A percentile compares a stretch with the other conserved stretches of the same genome.
phyloP scores from a whole-genome alignment of 495 filamentous ascomycete species.

The Parachaetomium inaequale region DNA sequence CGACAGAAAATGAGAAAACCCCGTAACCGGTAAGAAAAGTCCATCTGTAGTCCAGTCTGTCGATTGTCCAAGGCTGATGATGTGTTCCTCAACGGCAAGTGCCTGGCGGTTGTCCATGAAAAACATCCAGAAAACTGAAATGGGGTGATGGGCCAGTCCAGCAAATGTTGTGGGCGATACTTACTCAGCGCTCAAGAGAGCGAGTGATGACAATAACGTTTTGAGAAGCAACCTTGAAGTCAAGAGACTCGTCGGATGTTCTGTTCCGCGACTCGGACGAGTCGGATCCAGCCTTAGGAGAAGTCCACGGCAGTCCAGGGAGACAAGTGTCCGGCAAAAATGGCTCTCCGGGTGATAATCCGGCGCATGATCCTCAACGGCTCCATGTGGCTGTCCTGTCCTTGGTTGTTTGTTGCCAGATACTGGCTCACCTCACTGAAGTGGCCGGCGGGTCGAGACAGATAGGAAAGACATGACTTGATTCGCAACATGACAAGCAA shows the following conservation, averaged over 20 bases:
- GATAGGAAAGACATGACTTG: conserved; percentile 29
- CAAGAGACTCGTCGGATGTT: not conserved
- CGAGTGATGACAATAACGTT: conserved; percentile 3
- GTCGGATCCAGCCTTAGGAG: conserved; percentile 9
- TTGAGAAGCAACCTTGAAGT: not conserved
- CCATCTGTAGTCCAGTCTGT: not conserved
- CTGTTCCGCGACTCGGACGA: conserved; percentile 19
- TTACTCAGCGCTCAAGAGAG: conserved; percentile 3
- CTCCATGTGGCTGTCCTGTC: conserved; percentile 15
- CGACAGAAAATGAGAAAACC: not conserved
- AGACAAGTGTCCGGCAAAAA: conserved; percentile 10
- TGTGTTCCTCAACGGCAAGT: not conserved
- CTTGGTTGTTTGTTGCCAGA: conserved; percentile 3
- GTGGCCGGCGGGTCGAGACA: conserved; percentile 9
- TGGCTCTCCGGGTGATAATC: not conserved
- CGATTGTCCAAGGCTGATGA: not conserved
- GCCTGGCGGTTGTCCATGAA: not conserved
- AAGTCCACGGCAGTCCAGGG: conserved; percentile 8
- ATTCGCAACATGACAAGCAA: conserved; percentile 25
- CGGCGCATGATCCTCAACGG: conserved; percentile 11
- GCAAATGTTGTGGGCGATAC: not conserved
- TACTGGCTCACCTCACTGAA: conserved; percentile 27
- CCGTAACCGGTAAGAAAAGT: not conserved
- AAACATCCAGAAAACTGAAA: not conserved
- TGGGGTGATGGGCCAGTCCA: not conserved